Base-by-base conservation (phyloP, 305 asterid species). In the Withania somnifera region DNA sequence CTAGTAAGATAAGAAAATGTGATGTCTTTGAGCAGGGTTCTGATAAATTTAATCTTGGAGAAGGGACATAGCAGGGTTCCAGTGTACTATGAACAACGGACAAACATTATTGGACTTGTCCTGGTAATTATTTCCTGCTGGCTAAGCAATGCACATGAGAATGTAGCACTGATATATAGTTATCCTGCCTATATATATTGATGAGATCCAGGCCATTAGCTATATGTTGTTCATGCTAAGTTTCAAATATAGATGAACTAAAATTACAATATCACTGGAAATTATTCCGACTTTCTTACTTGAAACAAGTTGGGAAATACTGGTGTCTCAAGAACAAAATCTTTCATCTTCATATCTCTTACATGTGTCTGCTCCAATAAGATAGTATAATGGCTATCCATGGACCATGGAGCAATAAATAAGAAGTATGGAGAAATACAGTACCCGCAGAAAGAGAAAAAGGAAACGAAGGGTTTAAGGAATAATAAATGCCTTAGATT, bases 11-110 rank as follows among this genome's bases (percentile, higher is more conserved):
- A 17, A 14, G 45, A 42, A 19, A 3, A 54, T 11, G 9, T 10
- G 69, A 36, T 53, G 24, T 56, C 38, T 36, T 52, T 63, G 32
- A 40, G 28, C 83, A 86, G 98, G 91, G 73, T 28, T 54, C 80
- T 91, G 89, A 88, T 95, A 86, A 91, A 84, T 85, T 84, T 87
- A 77, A 91, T 95, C 80, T 58, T 93, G 90, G 90, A 85, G 85
- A 92, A 89, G 83, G 97, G 98, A 77, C 94, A 93, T 54, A 93
- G 98, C 87, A 89, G 98, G 86, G 90, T 93, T 68, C 98, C 98
- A 28, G 95, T 95, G 52, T 95, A 91, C 90, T 88, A 91, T 7
- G 98, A 89, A 81, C 90, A 87, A 68, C 93, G 92, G 34, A 86
- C 91, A 60, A 89, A 90, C 81, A 89, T 93, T 69, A 88, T 92